phyloP scores from a whole-genome alignment of 768 basidiomycete species.

The Boletus huronensis region DNA sequence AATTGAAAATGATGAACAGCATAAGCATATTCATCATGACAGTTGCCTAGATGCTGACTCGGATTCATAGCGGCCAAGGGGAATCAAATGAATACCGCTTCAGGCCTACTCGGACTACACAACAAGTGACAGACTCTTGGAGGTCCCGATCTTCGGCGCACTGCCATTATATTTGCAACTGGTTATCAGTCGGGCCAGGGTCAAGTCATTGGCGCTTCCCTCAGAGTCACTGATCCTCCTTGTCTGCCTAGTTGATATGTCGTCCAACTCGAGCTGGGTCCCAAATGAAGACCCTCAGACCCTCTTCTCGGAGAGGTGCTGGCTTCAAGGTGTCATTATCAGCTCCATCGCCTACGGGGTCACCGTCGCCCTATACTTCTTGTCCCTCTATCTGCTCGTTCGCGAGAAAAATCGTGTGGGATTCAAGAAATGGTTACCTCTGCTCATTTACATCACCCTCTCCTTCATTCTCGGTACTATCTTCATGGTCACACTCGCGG shows the following conservation, averaged over 20 bases:
- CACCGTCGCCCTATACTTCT: not conserved
- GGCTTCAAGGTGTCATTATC: constrained; percentile 19
- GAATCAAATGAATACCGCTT: too few relatives aligned
- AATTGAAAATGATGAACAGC: too few relatives aligned
- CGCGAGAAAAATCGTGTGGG: not conserved
- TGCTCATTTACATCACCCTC: constrained; percentile 3
- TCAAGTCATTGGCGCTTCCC: not conserved
- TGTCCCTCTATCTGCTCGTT: constrained; percentile 6
- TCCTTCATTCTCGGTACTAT: constrained; percentile 12
- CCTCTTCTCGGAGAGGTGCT: constrained; percentile 15
- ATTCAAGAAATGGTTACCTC: constrained; percentile 2
- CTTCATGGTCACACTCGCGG: constrained; percentile 14
- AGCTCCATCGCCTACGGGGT: constrained; percentile 10
- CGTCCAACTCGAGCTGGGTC: constrained; percentile 18
- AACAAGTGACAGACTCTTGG: too few relatives aligned
- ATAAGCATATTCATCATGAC: too few relatives aligned
- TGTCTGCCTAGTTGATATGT: constrained; percentile 1
- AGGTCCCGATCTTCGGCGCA: not conserved
- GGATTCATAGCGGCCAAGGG: too few relatives aligned
- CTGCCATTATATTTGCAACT: not conserved
- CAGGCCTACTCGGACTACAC: too few relatives aligned
- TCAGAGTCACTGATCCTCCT: not conserved
- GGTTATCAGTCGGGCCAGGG: not conserved
- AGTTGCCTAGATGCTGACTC: too few relatives aligned
- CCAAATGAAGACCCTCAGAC: constrained; percentile 7